A percentile compares a stretch with the other conserved stretches of the same genome.
Evolutionary conservation across 805 yeast species (phyloP).

Genomic region (Sugiyamaella mastotermitis): DNA sequence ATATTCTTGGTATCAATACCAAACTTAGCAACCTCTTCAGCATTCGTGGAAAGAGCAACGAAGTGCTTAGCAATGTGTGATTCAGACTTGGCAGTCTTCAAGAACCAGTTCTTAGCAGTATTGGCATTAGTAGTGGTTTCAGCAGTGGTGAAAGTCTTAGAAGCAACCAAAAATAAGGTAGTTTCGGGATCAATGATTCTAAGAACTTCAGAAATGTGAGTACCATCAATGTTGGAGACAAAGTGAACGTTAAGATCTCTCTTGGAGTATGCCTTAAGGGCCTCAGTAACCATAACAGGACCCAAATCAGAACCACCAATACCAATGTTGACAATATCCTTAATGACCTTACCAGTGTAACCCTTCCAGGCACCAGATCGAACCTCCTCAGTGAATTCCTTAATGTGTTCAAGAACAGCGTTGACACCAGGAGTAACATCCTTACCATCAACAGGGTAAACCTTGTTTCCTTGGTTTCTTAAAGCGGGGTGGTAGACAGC

Average conservation of each 20-base stretch:
- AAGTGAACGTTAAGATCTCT: conserved; percentile 71
- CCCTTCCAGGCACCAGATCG: conserved; percentile 97
- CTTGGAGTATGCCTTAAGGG: conserved; percentile 82
- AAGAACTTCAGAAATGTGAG: conserved; percentile 89
- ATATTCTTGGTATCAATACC: conserved; percentile 97
- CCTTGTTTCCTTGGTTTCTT: conserved; percentile 82
- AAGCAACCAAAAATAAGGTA: conserved; percentile 78
- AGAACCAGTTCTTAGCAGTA: conserved; percentile 93
- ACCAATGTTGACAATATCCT: conserved; percentile 95
- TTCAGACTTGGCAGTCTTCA: conserved; percentile 58
- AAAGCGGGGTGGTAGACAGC: conserved; percentile 97
- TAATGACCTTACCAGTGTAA: conserved; percentile 89
- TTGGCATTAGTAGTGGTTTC: conserved; percentile 96
- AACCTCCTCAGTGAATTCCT: conserved; percentile 83
- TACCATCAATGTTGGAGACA: conserved; percentile 98
- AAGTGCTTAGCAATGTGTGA: conserved; percentile 91
- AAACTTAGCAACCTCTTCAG: conserved; percentile 81
- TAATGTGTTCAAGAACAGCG: conserved; percentile 89
- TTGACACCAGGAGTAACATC: conserved; percentile 91
- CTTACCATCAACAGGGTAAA: conserved; percentile 82
- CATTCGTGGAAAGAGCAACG: conserved; percentile 94
- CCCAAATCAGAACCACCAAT: conserved; percentile 99
- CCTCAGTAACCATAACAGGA: conserved; percentile 99
- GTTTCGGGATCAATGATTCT: conserved; percentile 79
- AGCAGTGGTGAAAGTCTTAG: conserved; percentile 98